Base-by-base conservation (phyloP, 2,329 filamentous ascomycete genomes). In the Dendrostoma leiphaemia region DNA sequence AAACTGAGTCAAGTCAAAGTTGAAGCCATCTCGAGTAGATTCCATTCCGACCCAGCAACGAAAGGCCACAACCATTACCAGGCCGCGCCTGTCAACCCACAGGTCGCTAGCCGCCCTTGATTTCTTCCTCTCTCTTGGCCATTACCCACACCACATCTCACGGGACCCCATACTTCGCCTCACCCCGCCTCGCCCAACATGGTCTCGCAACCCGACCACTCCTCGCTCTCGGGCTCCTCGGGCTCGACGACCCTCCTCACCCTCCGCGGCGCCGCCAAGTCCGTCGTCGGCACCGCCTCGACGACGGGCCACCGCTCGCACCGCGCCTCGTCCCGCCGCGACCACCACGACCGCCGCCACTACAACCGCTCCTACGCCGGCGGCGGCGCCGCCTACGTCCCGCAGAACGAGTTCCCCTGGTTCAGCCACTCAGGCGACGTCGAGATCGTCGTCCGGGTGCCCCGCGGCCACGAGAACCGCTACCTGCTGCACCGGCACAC, bases 401-500 rank as follows among this genome's bases (percentile, higher is more conserved):
- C 89, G 38, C 88, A 89, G 67, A 97, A 97, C 68, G 92, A 97
- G 69, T 97, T 97, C 63, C 93, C 93, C 21, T 76, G 95, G 66
- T 97, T 97, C 71, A 86, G 85, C 47, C 87, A 92, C 64, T 93
- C 89, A 34, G 93, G 93, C 66, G 92, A 97, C 71, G 91, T 97
- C 65, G 93, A 97, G 72, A 91, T 97, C 59, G 67, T 93, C 52
- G 82, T 97, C 64, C 82, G 80, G 65, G 67, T 70, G 15, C 80
- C 83, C 13, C 76, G 88, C 50, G 79, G 83, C 58, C 84, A 85
- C 66, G 88, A 94, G 71, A 89, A 90, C 67, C 82, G 89, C 58
- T 97, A 97, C 68, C 79, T 97, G 44, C 79, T 97, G 53, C 93
- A 97, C 73, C 82, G 86, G 56, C 81, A 97, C 65, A 96, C 93